A percentile compares a stretch with the other conserved stretches of the same genome.
phyloP scores from a whole-genome alignment of 2,329 filamentous ascomycete species.

The Stagonosporopsis rhizophila region DNA sequence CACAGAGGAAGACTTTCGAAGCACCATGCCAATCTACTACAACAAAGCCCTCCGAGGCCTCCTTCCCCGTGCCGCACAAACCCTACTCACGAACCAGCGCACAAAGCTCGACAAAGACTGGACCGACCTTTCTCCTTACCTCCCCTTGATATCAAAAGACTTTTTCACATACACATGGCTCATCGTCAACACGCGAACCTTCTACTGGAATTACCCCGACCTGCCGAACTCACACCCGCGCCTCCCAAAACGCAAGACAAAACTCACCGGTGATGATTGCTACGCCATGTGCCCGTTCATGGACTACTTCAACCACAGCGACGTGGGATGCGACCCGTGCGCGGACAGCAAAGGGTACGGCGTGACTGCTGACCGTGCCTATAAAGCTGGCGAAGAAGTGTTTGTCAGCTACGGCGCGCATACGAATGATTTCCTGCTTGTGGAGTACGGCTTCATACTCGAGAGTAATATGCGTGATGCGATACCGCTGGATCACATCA shows the following conservation, averaged over 20 bases:
- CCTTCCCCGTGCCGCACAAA: conserved; percentile 47
- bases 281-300: conserved; percentile 75
- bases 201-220: conserved; percentile 60
- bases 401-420: conserved; percentile 74
- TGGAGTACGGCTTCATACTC: conserved; percentile 66
- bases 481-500: conserved; percentile 51
- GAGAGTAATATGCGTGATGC: conserved; percentile 48
- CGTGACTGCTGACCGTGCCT: conserved; percentile 60
- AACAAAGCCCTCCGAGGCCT: conserved; percentile 49
- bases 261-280: conserved; percentile 60
- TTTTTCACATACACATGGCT: conserved; percentile 65
- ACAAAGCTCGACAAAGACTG: conserved; percentile 61
- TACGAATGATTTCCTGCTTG: conserved; percentile 74
- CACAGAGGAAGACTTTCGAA: conserved; percentile 63
- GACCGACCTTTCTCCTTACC: conserved; percentile 51
- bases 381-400: conserved; percentile 68
- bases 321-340: conserved; percentile 59
- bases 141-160: conserved; percentile 53
- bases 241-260: conserved; percentile 52
- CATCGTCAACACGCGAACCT: conserved; percentile 66
- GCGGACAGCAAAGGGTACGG: conserved; percentile 62
- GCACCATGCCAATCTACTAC: conserved; percentile 66
- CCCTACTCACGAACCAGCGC: conserved; percentile 63
- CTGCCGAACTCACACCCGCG: conserved; percentile 49
- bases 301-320: conserved; percentile 71